Conservation (phyloP, 2,329 filamentous ascomycete species). For the Cercospora zeina region DNA sequence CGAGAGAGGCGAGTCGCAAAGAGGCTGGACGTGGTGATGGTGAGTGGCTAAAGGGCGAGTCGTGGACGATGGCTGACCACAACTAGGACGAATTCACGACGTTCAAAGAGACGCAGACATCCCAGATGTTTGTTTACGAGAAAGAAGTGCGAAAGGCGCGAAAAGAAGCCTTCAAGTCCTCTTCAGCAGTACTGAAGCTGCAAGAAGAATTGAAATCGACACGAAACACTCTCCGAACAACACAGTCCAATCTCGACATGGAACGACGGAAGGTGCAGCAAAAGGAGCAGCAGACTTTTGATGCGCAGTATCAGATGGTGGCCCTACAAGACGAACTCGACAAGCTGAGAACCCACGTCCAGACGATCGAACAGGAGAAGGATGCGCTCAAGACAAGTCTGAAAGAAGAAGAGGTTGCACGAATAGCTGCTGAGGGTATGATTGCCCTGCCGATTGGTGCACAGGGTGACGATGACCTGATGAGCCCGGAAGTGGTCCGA, state of each 20-base stretch:
- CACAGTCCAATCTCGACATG: slow-evolving; percentile 61
- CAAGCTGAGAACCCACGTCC: slow-evolving; percentile 62
- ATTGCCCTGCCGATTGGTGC: slow-evolving; percentile 61
- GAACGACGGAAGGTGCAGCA: slow-evolving; percentile 63
- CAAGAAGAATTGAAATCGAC: slow-evolving; percentile 70
- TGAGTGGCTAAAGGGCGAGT: slow-evolving; percentile 45
- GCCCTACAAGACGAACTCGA: slow-evolving; percentile 67
- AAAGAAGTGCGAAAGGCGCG: slow-evolving; percentile 69
- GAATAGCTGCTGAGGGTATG: slow-evolving; percentile 69
- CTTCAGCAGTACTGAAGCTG: slow-evolving; percentile 67
- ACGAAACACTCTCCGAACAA: slow-evolving; percentile 55
- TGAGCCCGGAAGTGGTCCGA: slow-evolving; percentile 55
- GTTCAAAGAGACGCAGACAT: slow-evolving; percentile 60
- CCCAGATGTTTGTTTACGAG: slow-evolving; percentile 58
- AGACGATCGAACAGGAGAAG: slow-evolving; percentile 69
- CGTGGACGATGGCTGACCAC: slow-evolving; percentile 23
- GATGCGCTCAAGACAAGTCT: slow-evolving; percentile 71
- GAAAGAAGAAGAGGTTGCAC: slow-evolving; percentile 70
- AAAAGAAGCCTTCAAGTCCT: slow-evolving; percentile 75
- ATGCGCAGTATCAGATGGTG: slow-evolving; percentile 65
- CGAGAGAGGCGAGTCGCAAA: slow-evolving; percentile 67
- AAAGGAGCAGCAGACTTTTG: slow-evolving; percentile 69
- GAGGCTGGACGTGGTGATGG: slow-evolving; percentile 68
- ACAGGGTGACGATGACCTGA: slow-evolving; percentile 57
- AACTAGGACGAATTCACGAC: slow-evolving; percentile 67